These are phyloP conservation scores for Quillaja saponaria DNA, from an alignment of 306 rosid species.

Conservation along the genomic window DNA sequence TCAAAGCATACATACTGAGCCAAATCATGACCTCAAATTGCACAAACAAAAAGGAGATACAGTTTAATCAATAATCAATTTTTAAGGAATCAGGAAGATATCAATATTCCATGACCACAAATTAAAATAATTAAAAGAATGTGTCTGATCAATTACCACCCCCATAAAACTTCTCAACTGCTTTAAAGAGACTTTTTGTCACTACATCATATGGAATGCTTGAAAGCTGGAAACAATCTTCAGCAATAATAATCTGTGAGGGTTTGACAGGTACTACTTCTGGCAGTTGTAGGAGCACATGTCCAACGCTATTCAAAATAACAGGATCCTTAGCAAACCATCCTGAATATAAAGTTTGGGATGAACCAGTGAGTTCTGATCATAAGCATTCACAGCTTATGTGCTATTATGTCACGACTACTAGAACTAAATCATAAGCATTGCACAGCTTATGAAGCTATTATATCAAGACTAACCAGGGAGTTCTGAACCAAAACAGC, in stretches of 20 bases:
- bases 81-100: conserved; percentile 17
- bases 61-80: conserved; percentile 15
- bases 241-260: conserved; percentile 60
- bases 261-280: conserved; percentile 49
- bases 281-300: conserved; percentile 51
- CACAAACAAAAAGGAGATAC: too few species aligned
- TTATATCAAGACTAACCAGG: conserved; percentile 10
- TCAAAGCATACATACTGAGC: too few species aligned
- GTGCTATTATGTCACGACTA: neutral
- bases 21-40: too few species aligned
- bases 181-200: conserved; percentile 38
- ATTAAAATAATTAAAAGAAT: neutral
- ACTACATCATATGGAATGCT: conserved; percentile 51
- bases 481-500: neutral
- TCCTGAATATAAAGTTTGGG: conserved; percentile 58
- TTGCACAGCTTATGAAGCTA: conserved; percentile 3
- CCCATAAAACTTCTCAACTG: conserved; percentile 67
- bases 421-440: too few species aligned
- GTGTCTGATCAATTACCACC: conserved; percentile 43
- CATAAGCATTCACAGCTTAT: neutral
- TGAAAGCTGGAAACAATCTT: conserved; percentile 83
- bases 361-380: conserved; percentile 23
- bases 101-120: neutral
- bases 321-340: conserved; percentile 88
- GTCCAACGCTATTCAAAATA: conserved; percentile 66